Base-by-base conservation (phyloP, 495 filamentous ascomycete species). In the Aspergillus affinis region DNA sequence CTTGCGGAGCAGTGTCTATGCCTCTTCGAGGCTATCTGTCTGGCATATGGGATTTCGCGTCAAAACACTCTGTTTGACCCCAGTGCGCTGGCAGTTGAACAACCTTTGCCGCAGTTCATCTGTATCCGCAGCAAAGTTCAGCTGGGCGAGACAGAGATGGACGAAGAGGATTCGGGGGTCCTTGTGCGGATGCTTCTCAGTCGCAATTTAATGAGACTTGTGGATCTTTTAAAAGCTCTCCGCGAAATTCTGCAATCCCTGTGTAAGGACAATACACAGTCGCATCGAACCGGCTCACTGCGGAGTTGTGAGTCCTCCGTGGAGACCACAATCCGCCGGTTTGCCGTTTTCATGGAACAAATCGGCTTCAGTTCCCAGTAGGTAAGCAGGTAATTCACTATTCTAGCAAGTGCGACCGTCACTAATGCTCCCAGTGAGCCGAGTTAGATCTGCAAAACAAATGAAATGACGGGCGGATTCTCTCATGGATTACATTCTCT, bases 71-170 rank as follows among this genome's bases (percentile, higher is more conserved):
- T 73, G 13, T 71, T 75, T 51, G 68, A 72, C 26, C 48, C 66
- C 0, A 59, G 59, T 6, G 55, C 66, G 51, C 26, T 70, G 6
- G 55, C 67, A 3, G 68, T 68, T 51, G 66, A 73, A 12, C 67
- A 67, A 21, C 57, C 66, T 9, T 54, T 66, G 1, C 60, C 65
- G 1, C 58, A 65, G 10, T 67, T 70, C 41, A 65, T 75, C 19
- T 75, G 71, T 30, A 60, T 75, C 20, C 65, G 70, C 26, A 75
- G 68, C 47, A 71, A 68, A 48, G 65, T 70, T 21, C 61, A 62
- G 18, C 56, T 74, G 8, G 73, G 73, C 0, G 55, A 69, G 51
- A 71, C 64, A 29, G 70, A 75, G 19, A 60, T 75, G 3, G 70
- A 75, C 23, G 71, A 71, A 6, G 55, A 57, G n/a, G 70, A 74